These are phyloP conservation scores for Triticum urartu DNA, from an alignment of 176 grass and related monocot genomes.

Conservation along the genomic window DNA sequence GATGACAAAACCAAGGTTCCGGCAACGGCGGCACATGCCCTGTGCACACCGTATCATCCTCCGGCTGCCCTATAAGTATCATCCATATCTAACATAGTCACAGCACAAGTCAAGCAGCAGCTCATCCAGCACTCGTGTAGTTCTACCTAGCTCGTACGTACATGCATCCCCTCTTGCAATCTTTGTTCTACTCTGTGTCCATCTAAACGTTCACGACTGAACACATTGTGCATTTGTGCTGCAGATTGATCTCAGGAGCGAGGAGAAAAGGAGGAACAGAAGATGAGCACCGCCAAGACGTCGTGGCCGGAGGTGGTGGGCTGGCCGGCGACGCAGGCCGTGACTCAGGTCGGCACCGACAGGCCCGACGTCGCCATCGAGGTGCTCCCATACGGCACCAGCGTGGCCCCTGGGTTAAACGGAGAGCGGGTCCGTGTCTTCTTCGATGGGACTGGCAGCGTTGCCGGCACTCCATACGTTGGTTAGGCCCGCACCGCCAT, in stretches of 20 bases:
- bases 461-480: not conserved
- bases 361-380: constrained; percentile 1
- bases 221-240: no score
- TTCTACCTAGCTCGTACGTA: no score
- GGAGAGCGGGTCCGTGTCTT: not conserved
- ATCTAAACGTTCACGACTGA: no score
- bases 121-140: no score
- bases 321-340: not conserved
- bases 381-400: not conserved
- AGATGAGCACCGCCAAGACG: constrained; percentile 9
- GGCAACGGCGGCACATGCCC: not conserved
- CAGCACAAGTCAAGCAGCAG: not conserved
- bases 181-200: no score
- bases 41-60: no score
- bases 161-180: no score
- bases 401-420: not conserved
- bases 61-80: not conserved
- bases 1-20: not conserved
- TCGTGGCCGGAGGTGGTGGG: constrained; percentile 19
- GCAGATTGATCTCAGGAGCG: no score
- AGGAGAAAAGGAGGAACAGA: not conserved
- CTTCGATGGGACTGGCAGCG: not conserved
- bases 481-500: not conserved
- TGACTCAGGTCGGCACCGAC: not conserved
- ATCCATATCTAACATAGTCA: not conserved